Conservation (phyloP, 257 asterid genomes). For the Nicotiana obtusifolia region DNA sequence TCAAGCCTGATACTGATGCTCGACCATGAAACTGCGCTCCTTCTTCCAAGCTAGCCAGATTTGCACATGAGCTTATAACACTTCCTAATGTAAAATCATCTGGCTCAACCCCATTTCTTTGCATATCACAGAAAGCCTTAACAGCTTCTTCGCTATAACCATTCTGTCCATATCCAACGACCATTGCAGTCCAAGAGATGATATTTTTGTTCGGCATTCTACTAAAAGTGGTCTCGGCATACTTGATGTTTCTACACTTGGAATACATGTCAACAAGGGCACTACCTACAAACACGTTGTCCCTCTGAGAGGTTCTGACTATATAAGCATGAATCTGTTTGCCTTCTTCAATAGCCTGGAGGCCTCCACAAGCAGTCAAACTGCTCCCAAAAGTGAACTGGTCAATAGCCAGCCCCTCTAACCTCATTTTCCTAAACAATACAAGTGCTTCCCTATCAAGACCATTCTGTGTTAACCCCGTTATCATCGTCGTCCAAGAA, state of each 20-base stretch:
- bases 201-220: slow-evolving; percentile 56
- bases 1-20: slow-evolving; percentile 64
- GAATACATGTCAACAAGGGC: slow-evolving; percentile 88
- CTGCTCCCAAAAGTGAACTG: slow-evolving; percentile 85
- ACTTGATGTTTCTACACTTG: slow-evolving; percentile 61
- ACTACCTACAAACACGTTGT: slow-evolving; percentile 79
- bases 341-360: slow-evolving; percentile 55
- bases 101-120: slow-evolving; percentile 48
- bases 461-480: slow-evolving; percentile 64
- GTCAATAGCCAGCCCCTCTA: slow-evolving; percentile 49
- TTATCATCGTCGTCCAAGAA: slow-evolving; percentile 86
- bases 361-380: slow-evolving; percentile 80
- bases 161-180: slow-evolving; percentile 91
- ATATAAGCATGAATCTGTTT: slow-evolving; percentile 72
- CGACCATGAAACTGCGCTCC: slow-evolving; percentile 83
- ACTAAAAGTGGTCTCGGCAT: slow-evolving; percentile 60
- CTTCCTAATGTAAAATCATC: slow-evolving; percentile 81
- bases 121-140: slow-evolving; percentile 58
- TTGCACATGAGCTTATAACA: slow-evolving; percentile 88
- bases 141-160: slow-evolving; percentile 89
- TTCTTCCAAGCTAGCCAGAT: slow-evolving; percentile 90
- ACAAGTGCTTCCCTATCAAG: slow-evolving; percentile 47
- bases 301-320: slow-evolving; percentile 46
- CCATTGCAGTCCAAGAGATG: slow-evolving; percentile 92
- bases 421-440: slow-evolving; percentile 57